Evolutionary conservation across 1,284 basidiomycete species (phyloP), one percentile per base, ranked within the genome.

Genomic region (Ganoderma resinaceum): DNA sequence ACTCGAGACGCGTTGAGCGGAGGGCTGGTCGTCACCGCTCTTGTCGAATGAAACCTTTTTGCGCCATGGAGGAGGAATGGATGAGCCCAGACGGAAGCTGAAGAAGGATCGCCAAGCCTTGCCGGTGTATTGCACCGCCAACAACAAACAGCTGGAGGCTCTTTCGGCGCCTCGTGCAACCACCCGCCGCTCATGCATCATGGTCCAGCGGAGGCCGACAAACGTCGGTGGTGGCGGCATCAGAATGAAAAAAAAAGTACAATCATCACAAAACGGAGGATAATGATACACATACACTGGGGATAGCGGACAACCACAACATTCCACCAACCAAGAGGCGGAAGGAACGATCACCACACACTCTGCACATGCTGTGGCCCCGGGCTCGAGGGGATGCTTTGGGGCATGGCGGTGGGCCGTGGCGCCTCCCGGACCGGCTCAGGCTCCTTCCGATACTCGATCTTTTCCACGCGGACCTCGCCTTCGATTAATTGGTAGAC

Each of bases 401-500:
- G 85, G 9, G 86, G 85, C 77, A 84, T 78, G 55, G 80, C 82
- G 11, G 76, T 76, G 55, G 76, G 79, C 58, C 77, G 74, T 3
- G 78, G 78, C 29, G 73, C 77, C 58, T 78, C 78, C 65, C 77
- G 76, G 33, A 75, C 78, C 6, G 82, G 77, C 60, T 91, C 89
- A 29, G 83, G 81, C 70, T 93, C 91, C 75, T 91, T 92, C 70
- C 92, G 83, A 82, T 89, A 94, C 78, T 94, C 92, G 67, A 95
- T 91, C 84, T 95, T 95, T 82, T 95, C 93, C 6, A 95, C 93
- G 20, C 93, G 86, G 7, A 96, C 96, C 81, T 98, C 96, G 57
- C 95, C 95, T 40, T 97, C 94, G 53, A 97, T 91, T 26, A 97
- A 88, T 78, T 97, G 95, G 79, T 98, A 98, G 1, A 98, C 95